These are phyloP conservation scores for Metroxylon sagu DNA, from an alignment of 176 grass and related monocot species.

Conservation along the genomic window DNA sequence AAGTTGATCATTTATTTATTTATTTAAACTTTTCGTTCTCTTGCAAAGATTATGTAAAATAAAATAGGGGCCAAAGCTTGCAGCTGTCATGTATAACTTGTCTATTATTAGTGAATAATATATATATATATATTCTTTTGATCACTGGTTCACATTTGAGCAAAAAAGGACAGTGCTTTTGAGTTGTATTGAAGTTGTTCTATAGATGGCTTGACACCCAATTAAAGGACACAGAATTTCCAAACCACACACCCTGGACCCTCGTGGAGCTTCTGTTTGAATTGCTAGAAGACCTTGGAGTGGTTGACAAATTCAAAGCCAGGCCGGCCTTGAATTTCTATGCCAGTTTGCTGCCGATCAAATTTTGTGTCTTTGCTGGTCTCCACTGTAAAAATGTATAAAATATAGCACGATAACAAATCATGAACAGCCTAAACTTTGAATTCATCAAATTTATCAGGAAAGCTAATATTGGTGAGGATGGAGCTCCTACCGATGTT, in stretches of 20 bases:
- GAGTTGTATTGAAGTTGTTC: slow-evolving; percentile 30
- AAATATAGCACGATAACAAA: too few relatives aligned
- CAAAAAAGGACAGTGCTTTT: slow-evolving; percentile 6
- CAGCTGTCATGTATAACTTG: slow-evolving; percentile 13
- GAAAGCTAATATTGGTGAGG: too few relatives aligned
- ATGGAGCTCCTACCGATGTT: too few relatives aligned
- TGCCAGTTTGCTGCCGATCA: slow-evolving; percentile 76
- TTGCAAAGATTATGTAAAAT: slow-evolving; percentile 3
- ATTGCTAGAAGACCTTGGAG: slow-evolving; percentile 37
- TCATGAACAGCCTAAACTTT: too few relatives aligned
- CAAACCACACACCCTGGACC: slow-evolving; percentile 67
- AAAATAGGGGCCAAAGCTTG: neutral
- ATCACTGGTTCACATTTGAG: slow-evolving; percentile 39
- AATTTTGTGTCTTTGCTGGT: slow-evolving; percentile 80
- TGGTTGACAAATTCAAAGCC: slow-evolving; percentile 33
- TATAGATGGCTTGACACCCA: slow-evolving; percentile 47
- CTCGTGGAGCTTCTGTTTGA: slow-evolving; percentile 41
- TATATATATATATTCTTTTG: slow-evolving; percentile 20
- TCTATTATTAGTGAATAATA: neutral
- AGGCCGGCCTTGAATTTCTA: slow-evolving; percentile 92
- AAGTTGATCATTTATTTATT: neutral
- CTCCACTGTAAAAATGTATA: slow-evolving; percentile 53
- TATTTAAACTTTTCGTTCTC: neutral
- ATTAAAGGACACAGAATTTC: slow-evolving; percentile 43
- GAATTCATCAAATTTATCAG: too few relatives aligned